Conservation (phyloP, 2,329 filamentous ascomycete species). For the Phoma sp. region DNA sequence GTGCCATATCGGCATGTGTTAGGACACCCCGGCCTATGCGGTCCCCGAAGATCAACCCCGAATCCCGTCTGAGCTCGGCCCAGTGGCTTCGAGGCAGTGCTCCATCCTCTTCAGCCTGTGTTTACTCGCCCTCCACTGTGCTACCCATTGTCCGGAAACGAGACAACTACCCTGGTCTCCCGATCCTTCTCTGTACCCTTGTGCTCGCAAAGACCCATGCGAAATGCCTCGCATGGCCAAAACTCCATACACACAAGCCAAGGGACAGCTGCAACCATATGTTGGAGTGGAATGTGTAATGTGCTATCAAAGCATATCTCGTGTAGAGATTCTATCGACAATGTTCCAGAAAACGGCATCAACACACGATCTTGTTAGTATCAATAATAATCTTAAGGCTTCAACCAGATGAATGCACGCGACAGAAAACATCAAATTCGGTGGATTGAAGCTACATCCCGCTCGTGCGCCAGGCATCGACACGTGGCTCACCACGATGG, state of each 20-base stretch:
- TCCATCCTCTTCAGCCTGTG: not conserved
- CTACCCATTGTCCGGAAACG: constrained; percentile 1
- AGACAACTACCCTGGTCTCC: not conserved
- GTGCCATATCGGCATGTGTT: not conserved
- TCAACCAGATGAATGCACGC: no score
- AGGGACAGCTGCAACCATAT: no score
- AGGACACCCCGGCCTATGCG: not conserved
- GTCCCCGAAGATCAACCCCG: constrained; percentile 14
- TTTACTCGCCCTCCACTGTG: constrained; percentile 9
- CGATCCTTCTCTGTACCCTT: not conserved
- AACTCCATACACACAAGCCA: not conserved
- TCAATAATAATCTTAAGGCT: no score
- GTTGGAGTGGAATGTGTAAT: not conserved
- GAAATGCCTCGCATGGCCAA: not conserved
- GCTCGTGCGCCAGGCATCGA: not conserved
- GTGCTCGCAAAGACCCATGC: not conserved
- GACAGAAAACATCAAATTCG: not conserved
- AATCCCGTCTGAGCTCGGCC: constrained; percentile 6
- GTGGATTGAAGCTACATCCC: not conserved
- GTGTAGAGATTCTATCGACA: no score
- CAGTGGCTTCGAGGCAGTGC: constrained; percentile 12
- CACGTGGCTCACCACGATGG: not conserved
- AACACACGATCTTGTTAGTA: no score
- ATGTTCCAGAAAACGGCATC: no score
- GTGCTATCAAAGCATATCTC: not conserved